Conservation (phyloP, 441 rosid genomes). For the Gossypium trilobum region DNA sequence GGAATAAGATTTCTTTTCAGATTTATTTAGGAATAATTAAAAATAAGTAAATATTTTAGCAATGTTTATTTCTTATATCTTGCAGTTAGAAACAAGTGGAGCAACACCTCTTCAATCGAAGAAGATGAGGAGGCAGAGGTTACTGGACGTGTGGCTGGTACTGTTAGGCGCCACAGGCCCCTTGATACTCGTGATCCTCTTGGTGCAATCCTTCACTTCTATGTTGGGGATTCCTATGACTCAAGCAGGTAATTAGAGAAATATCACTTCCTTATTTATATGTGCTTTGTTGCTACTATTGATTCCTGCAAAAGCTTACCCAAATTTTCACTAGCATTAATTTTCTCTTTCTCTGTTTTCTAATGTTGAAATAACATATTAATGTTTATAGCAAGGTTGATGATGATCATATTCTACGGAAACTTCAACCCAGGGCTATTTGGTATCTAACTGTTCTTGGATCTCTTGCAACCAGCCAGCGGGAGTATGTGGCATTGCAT, state of each 20-base stretch:
- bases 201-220: conserved; percentile 96
- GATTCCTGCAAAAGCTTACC: not conserved
- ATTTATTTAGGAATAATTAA: not conserved
- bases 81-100: conserved; percentile 53
- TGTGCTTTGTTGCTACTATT: not conserved
- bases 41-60: not conserved
- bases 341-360: not conserved
- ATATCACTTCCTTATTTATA: not conserved
- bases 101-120: conserved; percentile 29
- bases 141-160: conserved; percentile 79
- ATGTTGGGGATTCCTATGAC: conserved; percentile 75
- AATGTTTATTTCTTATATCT: conserved; percentile 10
- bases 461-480: conserved; percentile 94
- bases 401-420: conserved; percentile 82
- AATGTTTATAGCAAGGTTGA: conserved; percentile 47
- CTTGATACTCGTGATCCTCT: conserved; percentile 85
- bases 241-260: conserved; percentile 39
- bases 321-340: conserved; percentile 4
- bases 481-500: conserved; percentile 94
- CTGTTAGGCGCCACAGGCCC: conserved; percentile 83
- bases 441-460: conserved; percentile 93
- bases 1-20: not conserved
- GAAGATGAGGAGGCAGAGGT: conserved; percentile 62
- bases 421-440: conserved; percentile 63
- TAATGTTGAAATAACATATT: not conserved